phyloP scores from a whole-genome alignment of 305 asterid genomes.

The Monarda citriodora region DNA sequence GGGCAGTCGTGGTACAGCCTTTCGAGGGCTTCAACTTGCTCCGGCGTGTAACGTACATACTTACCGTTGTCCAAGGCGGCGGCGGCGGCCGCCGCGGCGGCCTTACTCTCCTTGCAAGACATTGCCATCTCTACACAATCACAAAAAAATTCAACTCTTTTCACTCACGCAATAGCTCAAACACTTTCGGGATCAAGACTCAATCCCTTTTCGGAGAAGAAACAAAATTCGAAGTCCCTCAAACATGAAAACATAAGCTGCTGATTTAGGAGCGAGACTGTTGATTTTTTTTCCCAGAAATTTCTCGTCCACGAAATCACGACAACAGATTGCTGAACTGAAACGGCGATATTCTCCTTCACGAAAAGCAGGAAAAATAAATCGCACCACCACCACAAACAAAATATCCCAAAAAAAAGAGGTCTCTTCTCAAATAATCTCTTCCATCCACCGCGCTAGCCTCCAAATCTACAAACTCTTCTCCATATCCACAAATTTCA shows the following conservation, averaged over 20 bases:
- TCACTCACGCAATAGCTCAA: slow-evolving; percentile 23
- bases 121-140: slow-evolving; percentile 41
- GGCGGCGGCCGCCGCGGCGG: slow-evolving; percentile 27
- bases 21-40: slow-evolving; percentile 73
- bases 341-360: slow-evolving; percentile 19
- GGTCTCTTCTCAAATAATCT: slow-evolving; percentile 15
- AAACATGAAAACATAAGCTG: slow-evolving; percentile 18
- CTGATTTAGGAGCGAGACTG: slow-evolving; percentile 4
- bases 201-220: slow-evolving; percentile 15
- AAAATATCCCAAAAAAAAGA: slow-evolving; percentile 8
- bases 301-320: slow-evolving; percentile 24
- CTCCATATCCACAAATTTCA: slow-evolving; percentile 22
- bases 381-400: slow-evolving; percentile 23
- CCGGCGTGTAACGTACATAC: slow-evolving; percentile 71
- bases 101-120: slow-evolving; percentile 50
- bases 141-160: background rate
- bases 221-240: slow-evolving; percentile 5
- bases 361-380: slow-evolving; percentile 23
- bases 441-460: slow-evolving; percentile 29
- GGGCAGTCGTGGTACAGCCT: slow-evolving; percentile 71
- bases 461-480: slow-evolving; percentile 30
- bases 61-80: slow-evolving; percentile 51
- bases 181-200: slow-evolving; percentile 19
- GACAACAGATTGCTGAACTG: slow-evolving; percentile 30
- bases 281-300: background rate